Evolutionary conservation across 2,329 filamentous ascomycete genomes (phyloP).

Genomic region (Apiospora koreana): DNA sequence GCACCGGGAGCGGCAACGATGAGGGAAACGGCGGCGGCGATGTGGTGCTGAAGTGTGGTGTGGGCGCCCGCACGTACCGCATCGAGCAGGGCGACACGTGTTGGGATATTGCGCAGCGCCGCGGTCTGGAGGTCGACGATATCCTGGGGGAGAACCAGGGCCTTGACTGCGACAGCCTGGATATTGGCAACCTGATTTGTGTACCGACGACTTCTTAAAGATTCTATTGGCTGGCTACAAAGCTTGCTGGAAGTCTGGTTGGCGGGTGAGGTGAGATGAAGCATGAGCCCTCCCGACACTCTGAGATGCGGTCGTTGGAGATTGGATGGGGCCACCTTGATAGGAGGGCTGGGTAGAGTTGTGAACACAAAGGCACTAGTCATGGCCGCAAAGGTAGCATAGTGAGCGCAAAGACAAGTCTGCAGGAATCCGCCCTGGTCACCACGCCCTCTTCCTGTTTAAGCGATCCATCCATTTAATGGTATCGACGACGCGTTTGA

Average conservation of each 20-base stretch:
- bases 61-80: conserved; percentile 36
- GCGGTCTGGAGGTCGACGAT: conserved; percentile 45
- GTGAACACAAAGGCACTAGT: too few species aligned
- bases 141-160: conserved; percentile 46
- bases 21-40: background rate
- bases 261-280: background rate
- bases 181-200: conserved; percentile 45
- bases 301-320: background rate
- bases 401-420: too few species aligned
- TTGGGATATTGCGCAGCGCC: conserved; percentile 49
- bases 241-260: background rate
- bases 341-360: too few species aligned
- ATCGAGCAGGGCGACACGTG: conserved; percentile 52
- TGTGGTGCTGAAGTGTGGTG: conserved; percentile 27
- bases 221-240: background rate
- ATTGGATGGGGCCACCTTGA: too few species aligned
- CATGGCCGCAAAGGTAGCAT: too few species aligned
- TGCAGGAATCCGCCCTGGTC: too few species aligned
- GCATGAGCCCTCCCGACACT: background rate
- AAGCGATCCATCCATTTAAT: too few species aligned
- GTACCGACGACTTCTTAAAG: conserved; percentile 34
- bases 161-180: conserved; percentile 49
- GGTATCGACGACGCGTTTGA: too few species aligned
- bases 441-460: too few species aligned
- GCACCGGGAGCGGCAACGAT: conserved; percentile 18